These are phyloP conservation scores for Phlebopus sp. DNA, from an alignment of 1,284 basidiomycete species.

Conservation along the genomic window DNA sequence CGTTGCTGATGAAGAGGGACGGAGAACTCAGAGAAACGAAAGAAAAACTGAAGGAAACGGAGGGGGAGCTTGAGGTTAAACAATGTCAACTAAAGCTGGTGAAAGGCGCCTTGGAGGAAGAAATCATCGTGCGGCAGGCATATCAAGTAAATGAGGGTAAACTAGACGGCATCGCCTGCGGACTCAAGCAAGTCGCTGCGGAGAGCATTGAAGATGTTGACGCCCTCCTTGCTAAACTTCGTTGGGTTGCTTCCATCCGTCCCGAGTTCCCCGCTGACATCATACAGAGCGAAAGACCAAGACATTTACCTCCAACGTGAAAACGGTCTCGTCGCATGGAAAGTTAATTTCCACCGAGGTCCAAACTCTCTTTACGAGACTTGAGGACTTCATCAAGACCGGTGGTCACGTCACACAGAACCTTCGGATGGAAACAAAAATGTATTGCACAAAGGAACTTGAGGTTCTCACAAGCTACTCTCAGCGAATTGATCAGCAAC, in stretches of 20 bases:
- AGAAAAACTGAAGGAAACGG: conserved; percentile 53
- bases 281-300: conserved; percentile 70
- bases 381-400: conserved; percentile 62
- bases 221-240: conserved; percentile 80
- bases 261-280: conserved; percentile 5
- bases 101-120: conserved; percentile 69
- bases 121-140: conserved; percentile 71
- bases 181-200: conserved; percentile 63
- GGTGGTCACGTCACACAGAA: conserved; percentile 51
- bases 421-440: conserved; percentile 55
- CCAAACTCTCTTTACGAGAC: conserved; percentile 51
- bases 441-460: conserved; percentile 56
- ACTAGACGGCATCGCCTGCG: conserved; percentile 69
- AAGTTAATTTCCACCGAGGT: conserved; percentile 53
- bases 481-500: conserved; percentile 57
- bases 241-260: conserved; percentile 42
- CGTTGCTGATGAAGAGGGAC: conserved; percentile 69
- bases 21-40: conserved; percentile 70
- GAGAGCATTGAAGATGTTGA: conserved; percentile 73
- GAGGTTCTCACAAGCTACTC: conserved; percentile 52
- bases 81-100: conserved; percentile 54
- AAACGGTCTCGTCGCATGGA: conserved; percentile 62
- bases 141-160: conserved; percentile 73
- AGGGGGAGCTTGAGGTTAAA: conserved; percentile 51
- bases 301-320: conserved; percentile 65